Percentiles rank a stretch among this genome's conserved stretches.
phyloP scores from a whole-genome alignment of 306 rosid genomes.

The Ormosia semicastrata region DNA sequence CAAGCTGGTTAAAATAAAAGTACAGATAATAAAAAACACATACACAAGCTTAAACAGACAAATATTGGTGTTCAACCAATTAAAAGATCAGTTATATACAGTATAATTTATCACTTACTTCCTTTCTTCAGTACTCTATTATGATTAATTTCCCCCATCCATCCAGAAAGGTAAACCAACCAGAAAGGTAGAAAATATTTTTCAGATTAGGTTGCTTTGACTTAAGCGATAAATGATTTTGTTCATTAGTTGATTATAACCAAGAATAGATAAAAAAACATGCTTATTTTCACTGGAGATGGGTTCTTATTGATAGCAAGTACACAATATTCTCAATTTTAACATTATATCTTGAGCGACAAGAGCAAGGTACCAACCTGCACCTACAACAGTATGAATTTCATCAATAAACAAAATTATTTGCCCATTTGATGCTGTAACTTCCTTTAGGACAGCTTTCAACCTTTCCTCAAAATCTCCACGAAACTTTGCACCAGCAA shows the following conservation, averaged over 20 bases:
- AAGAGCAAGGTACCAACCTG: conserved; percentile 60
- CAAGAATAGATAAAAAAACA: background rate
- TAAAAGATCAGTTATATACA: background rate
- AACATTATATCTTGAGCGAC: background rate
- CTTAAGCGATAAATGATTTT: background rate
- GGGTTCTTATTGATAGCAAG: background rate
- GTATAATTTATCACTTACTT: background rate
- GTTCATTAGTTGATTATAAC: conserved; percentile 18
- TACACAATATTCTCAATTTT: background rate
- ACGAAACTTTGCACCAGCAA: conserved; percentile 95
- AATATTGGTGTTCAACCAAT: background rate
- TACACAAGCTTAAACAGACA: background rate
- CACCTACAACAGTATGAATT: conserved; percentile 98
- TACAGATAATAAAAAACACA: background rate
- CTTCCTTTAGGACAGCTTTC: conserved; percentile 96
- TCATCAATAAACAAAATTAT: conserved; percentile 93
- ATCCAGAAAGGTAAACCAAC: background rate
- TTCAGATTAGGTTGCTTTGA: conserved; percentile 14
- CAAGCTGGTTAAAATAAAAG: conserved; percentile 6
- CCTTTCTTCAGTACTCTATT: background rate
- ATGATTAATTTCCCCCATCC: background rate
- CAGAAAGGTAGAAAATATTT: background rate
- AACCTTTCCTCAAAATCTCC: conserved; percentile 97
- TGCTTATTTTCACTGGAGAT: background rate
- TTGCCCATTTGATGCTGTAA: conserved; percentile 89